Evolutionary conservation across 257 asterid genomes (phyloP).

Genomic region (Ligustrum vulgare): DNA sequence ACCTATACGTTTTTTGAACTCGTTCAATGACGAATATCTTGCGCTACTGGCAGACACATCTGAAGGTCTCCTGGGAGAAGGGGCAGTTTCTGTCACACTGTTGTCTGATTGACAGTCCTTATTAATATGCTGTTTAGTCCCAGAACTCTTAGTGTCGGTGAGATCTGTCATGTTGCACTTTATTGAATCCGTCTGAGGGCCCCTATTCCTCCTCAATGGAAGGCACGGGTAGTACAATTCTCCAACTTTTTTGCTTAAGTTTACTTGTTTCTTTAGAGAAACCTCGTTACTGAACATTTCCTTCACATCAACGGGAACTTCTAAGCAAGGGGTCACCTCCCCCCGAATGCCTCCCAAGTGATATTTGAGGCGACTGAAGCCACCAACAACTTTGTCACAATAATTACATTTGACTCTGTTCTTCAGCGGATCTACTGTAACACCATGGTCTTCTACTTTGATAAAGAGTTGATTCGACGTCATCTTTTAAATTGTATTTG

Average conservation of each 20-base stretch:
- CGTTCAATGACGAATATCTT: slow-evolving; percentile 13
- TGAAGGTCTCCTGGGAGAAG: neutral
- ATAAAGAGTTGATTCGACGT: neutral
- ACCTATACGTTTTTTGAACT: slow-evolving; percentile 33
- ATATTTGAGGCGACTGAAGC: slow-evolving; percentile 22
- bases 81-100: slow-evolving; percentile 5
- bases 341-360: slow-evolving; percentile 32
- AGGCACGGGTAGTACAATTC: slow-evolving; percentile 17
- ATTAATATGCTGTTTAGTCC: slow-evolving; percentile 17
- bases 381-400: slow-evolving; percentile 25
- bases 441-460: slow-evolving; percentile 19
- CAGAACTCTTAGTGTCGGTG: slow-evolving; percentile 11
- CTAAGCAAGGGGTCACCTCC: slow-evolving; percentile 26
- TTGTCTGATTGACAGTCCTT: slow-evolving; percentile 7
- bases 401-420: slow-evolving; percentile 25
- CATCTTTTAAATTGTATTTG: neutral
- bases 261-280: slow-evolving; percentile 21
- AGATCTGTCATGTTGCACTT: neutral
- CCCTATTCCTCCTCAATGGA: slow-evolving; percentile 30
- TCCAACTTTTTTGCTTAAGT: slow-evolving; percentile 19
- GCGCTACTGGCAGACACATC: neutral
- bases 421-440: slow-evolving; percentile 15
- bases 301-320: slow-evolving; percentile 20
- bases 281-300: slow-evolving; percentile 26
- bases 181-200: slow-evolving; percentile 10